Evolutionary conservation across 2,329 filamentous ascomycete genomes (phyloP).

Genomic region (Curvularia sp.): DNA sequence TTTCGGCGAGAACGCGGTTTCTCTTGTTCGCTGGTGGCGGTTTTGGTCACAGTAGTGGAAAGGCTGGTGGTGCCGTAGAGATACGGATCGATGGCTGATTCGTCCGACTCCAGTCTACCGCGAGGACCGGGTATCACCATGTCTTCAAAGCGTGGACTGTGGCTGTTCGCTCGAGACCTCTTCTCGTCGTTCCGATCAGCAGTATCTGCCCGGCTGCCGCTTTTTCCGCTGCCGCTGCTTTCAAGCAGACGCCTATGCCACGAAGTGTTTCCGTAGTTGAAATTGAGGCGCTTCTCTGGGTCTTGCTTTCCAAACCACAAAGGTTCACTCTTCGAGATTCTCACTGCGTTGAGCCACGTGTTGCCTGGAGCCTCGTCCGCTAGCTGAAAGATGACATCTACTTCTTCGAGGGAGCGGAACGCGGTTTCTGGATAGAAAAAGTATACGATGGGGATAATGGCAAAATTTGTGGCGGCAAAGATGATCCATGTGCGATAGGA

Average conservation of each 20-base stretch:
- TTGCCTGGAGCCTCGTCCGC: conserved; percentile 58
- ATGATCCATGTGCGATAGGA: conserved; percentile 65
- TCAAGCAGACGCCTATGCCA: conserved; percentile 36
- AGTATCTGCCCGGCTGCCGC: conserved; percentile 24
- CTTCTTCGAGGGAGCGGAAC: conserved; percentile 66
- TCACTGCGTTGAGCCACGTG: conserved; percentile 58
- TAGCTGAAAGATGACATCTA: conserved; percentile 69
- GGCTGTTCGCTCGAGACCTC: conserved; percentile 3
- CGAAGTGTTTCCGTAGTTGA: conserved; percentile 53
- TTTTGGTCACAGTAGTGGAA: conserved; percentile 19
- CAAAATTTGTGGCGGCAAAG: conserved; percentile 61
- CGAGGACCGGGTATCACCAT: background rate
- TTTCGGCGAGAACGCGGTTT: conserved; percentile 5
- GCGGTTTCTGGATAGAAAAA: conserved; percentile 69
- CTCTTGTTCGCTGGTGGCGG: conserved; percentile 7
- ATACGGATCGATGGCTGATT: conserved; percentile 21
- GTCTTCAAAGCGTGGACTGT: conserved; percentile 5
- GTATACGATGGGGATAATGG: conserved; percentile 63
- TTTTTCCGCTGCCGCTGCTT: conserved; percentile 23
- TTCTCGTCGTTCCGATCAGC: conserved; percentile 13
- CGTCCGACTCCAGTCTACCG: conserved; percentile 9
- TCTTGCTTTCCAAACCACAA: conserved; percentile 64
- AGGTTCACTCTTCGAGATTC: conserved; percentile 59
- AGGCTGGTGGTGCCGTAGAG: conserved; percentile 6
- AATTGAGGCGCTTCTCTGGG: conserved; percentile 55